Percentiles rank a stretch among this genome's conserved stretches.
Conservation (phyloP, 257 asterid species). For the Haberlea rhodopensis region DNA sequence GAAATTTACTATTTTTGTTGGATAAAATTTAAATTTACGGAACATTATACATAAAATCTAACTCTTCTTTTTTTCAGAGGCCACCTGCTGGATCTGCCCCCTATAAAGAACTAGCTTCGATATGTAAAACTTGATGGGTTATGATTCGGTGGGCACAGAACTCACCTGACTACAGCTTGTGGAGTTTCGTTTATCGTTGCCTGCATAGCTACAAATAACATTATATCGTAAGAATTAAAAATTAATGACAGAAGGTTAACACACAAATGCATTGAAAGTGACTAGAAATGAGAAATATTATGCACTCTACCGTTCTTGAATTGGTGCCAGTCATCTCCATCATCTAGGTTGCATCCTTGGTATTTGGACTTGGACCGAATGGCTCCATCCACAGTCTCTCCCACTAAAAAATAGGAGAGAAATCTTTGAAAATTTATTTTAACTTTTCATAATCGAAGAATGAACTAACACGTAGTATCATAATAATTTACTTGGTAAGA, state of each 20-base stretch:
- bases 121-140: slow-evolving; percentile 4
- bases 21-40: background rate
- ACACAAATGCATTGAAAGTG: background rate
- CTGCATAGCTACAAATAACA: slow-evolving; percentile 51
- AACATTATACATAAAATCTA: background rate
- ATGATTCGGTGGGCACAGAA: slow-evolving; percentile 6
- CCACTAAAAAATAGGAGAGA: slow-evolving; percentile 42
- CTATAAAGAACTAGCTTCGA: slow-evolving; percentile 4
- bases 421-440: background rate
- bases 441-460: background rate
- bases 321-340: slow-evolving; percentile 68
- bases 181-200: slow-evolving; percentile 73
- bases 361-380: slow-evolving; percentile 50
- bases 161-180: slow-evolving; percentile 51
- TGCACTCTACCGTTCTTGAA: slow-evolving; percentile 55
- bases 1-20: background rate
- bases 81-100: background rate
- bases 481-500: slow-evolving; percentile 65
- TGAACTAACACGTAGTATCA: slow-evolving; percentile 3
- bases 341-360: slow-evolving; percentile 66
- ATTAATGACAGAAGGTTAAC: background rate
- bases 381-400: slow-evolving; percentile 64
- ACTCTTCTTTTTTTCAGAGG: background rate
- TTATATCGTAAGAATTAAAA: slow-evolving; percentile 21
- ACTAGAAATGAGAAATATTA: slow-evolving; percentile 1